Base-by-base conservation (phyloP, 495 filamentous ascomycete genomes). In the Astrocystis sublimbata region DNA sequence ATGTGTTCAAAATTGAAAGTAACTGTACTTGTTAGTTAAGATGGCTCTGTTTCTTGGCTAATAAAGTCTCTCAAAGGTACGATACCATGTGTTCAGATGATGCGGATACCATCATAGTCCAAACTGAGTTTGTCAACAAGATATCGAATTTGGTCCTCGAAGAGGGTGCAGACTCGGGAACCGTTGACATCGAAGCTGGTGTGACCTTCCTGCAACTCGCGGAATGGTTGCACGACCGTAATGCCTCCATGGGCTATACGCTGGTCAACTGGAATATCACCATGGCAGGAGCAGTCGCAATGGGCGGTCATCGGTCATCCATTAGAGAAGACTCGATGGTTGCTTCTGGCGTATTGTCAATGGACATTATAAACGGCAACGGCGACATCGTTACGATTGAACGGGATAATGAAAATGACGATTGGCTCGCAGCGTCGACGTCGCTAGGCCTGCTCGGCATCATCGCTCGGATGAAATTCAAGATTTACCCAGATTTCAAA, bases 241-340 rank as follows among this genome's bases (percentile, higher is more conserved):
- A 66, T 38, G 79, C 79, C 36, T 76, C 72, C 5, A 74, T 82
- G 50, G 79, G 79, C 15, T 81, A 80, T 56, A 77, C 78, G 15
- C 65, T 81, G 13, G 79, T 80, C 8, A 82, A 81, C 56, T 82
- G 79, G 79, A 81, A 82, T 36, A 82, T 82, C 60, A 80, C 74
- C 6, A 75, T 82, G 64, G 79, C 78, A 5, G 79, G 79, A 12
- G 74, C 74, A 6, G 71, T 82, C 9, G 79, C 79, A 3, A 81
- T 82, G 79, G 79, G 79, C 2, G 79, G 78, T 7, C 79, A 82
- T 58, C 71, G 79, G 19, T 75, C 71, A 1, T 76, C 77, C 42
- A 66, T 82, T 17, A 67, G 77, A 30, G 79, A 82, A 66, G 71
- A 77, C 26, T 79, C 78, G 8, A 81, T 81, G 78, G 79, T 82